Conservation (phyloP, 2,329 filamentous ascomycete species). For the Exutisphaerella laricina region DNA sequence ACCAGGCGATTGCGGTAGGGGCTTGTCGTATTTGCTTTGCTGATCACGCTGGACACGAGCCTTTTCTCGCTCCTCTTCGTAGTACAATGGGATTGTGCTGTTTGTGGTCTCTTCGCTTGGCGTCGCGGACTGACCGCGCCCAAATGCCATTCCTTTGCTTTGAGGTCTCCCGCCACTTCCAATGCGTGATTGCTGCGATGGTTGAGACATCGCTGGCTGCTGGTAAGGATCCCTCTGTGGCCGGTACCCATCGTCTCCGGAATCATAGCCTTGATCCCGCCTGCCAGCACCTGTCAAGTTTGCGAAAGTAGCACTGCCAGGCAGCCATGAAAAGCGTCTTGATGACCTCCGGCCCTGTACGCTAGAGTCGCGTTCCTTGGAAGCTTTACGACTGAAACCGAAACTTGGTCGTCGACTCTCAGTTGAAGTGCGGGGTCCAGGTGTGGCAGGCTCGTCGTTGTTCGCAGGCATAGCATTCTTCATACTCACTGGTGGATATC, state of each 20-base stretch:
- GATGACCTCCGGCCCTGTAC: conserved; percentile 36
- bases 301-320: conserved; percentile 44
- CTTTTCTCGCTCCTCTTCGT: conserved; percentile 35
- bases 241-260: conserved; percentile 28
- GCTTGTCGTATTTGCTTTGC: conserved; percentile 25
- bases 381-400: conserved; percentile 45
- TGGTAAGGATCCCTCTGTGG: conserved; percentile 11
- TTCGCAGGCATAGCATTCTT: conserved; percentile 58
- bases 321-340: conserved; percentile 48
- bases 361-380: conserved; percentile 32
- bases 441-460: conserved; percentile 53
- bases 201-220: conserved; percentile 30
- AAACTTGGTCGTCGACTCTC: conserved; percentile 47
- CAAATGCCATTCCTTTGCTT: conserved; percentile 40
- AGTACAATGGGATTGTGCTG: conserved; percentile 40
- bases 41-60: conserved; percentile 18
- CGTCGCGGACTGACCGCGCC: conserved; percentile 39
- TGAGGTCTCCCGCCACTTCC: conserved; percentile 30
- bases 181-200: conserved; percentile 21
- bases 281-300: conserved; percentile 34
- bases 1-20: conserved; percentile 24
- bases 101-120: conserved; percentile 43
- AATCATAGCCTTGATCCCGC: conserved; percentile 31
- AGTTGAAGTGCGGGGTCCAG: conserved; percentile 44
- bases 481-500: conserved; percentile 91